Conservation (phyloP, 164 flowering plant species). For the Magnolia kwangsiensis region DNA sequence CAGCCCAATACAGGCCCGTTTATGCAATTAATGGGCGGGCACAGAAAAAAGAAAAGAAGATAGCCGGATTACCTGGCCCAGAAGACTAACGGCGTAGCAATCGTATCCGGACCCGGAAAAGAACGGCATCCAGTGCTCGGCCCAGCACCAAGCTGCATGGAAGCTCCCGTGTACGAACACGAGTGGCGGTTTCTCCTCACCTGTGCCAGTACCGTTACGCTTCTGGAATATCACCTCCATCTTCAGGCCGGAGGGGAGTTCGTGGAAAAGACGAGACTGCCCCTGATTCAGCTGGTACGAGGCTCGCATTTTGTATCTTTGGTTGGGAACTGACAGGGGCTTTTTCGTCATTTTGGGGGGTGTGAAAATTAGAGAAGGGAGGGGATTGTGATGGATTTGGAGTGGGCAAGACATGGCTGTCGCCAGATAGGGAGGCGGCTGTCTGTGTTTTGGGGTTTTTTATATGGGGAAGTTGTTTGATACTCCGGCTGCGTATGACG, state of each 20-base stretch:
- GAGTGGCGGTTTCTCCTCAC: conserved; percentile 43
- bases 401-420: conserved; percentile 32
- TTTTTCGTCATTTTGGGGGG: conserved; percentile 20
- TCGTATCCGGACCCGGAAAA: conserved; percentile 65
- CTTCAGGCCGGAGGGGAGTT: conserved; percentile 73
- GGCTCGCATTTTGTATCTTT: conserved; percentile 36
- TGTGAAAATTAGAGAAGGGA: conserved; percentile 10
- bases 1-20: no score
- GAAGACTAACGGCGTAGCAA: conserved; percentile 79
- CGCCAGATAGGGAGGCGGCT: not conserved
- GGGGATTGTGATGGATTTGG: conserved; percentile 6
- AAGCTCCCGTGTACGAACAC: conserved; percentile 91
- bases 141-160: conserved; percentile 99
- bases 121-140: conserved; percentile 83
- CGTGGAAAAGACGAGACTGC: conserved; percentile 65
- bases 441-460: not conserved
- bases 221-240: conserved; percentile 80
- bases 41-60: not conserved
- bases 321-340: conserved; percentile 28
- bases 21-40: no score
- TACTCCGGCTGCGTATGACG: no score
- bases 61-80: conserved; percentile 63
- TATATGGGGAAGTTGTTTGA: no score
- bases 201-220: conserved; percentile 12
- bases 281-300: conserved; percentile 62